A percentile compares a stretch with the other conserved stretches of the same genome.
Evolutionary conservation across 1,284 basidiomycete genomes (phyloP).

Genomic region (Cryptococcus sp.): DNA sequence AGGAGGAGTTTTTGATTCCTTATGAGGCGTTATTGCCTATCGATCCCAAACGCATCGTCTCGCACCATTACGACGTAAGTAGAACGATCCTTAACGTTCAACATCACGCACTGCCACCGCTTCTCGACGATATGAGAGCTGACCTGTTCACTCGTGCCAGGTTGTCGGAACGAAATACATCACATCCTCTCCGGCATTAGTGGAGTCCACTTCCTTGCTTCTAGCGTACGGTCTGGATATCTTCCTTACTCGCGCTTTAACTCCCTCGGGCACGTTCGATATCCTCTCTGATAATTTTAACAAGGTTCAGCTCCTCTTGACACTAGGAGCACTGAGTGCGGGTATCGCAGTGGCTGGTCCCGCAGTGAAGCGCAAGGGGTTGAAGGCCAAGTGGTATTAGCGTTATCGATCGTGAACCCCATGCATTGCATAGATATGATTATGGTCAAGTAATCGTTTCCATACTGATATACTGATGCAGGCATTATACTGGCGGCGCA

Average conservation of each 20-base stretch:
- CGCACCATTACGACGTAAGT: conserved; percentile 72
- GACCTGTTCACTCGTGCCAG: conserved; percentile 2
- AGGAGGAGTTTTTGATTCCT: conserved; percentile 80
- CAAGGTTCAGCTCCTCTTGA: conserved; percentile 85
- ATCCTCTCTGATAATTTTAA: conserved; percentile 90
- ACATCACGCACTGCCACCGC: background rate
- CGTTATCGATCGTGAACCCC: background rate
- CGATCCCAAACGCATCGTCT: conserved; percentile 73
- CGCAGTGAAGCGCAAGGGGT: conserved; percentile 44
- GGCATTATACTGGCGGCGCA: background rate
- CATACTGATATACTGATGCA: too few relatives aligned
- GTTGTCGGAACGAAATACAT: conserved; percentile 68
- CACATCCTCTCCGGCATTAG: conserved; percentile 73
- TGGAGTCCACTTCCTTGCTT: conserved; percentile 90
- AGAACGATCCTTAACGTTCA: background rate
- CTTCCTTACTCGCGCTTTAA: conserved; percentile 72
- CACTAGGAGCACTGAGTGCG: conserved; percentile 67
- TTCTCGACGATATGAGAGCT: conserved; percentile 1
- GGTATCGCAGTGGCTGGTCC: conserved; percentile 72
- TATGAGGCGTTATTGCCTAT: conserved; percentile 78
- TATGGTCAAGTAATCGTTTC: background rate
- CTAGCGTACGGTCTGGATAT: conserved; percentile 84
- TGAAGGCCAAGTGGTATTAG: conserved; percentile 50
- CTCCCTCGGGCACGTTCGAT: conserved; percentile 90
- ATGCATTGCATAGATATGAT: conserved; percentile 9